These are phyloP conservation scores for Ogataea naganishii DNA, from an alignment of 805 yeast genomes.

Conservation along the genomic window DNA sequence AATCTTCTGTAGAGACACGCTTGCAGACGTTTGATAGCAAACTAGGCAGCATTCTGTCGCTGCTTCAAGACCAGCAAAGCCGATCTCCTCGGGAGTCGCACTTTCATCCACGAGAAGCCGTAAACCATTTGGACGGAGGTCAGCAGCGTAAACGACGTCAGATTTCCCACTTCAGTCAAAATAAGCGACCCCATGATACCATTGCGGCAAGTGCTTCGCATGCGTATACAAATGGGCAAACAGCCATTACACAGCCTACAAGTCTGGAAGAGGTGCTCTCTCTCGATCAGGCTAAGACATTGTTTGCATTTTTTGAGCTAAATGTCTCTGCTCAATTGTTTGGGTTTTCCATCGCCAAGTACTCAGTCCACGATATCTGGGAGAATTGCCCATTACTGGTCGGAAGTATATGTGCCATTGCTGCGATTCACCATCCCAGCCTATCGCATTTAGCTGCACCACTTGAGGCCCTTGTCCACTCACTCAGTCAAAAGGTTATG, in stretches of 20 bases:
- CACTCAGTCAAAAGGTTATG: conserved; percentile 21
- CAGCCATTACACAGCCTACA: conserved; percentile 1
- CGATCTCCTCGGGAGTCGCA: neutral
- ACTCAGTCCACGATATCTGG: conserved; percentile 44
- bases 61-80: conserved; percentile 21
- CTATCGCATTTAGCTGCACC: conserved; percentile 14
- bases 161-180: too few species aligned
- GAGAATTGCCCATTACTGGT: conserved; percentile 46
- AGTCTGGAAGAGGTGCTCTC: conserved; percentile 13
- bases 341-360: conserved; percentile 50
- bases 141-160: too few species aligned
- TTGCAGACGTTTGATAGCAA: conserved; percentile 30
- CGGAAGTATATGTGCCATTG: conserved; percentile 51
- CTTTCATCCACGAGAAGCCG: neutral
- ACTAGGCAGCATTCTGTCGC: conserved; percentile 26
- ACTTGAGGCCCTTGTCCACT: conserved; percentile 21
- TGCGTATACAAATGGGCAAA: neutral
- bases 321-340: conserved; percentile 56
- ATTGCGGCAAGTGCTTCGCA: conserved; percentile 1
- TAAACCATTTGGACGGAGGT: neutral
- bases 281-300: conserved; percentile 29
- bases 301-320: conserved; percentile 42
- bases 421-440: conserved; percentile 51
- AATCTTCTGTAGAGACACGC: conserved; percentile 27
- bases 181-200: neutral